phyloP scores from a whole-genome alignment of 2,329 filamentous ascomycete genomes.

The Remersonia thermophila region DNA sequence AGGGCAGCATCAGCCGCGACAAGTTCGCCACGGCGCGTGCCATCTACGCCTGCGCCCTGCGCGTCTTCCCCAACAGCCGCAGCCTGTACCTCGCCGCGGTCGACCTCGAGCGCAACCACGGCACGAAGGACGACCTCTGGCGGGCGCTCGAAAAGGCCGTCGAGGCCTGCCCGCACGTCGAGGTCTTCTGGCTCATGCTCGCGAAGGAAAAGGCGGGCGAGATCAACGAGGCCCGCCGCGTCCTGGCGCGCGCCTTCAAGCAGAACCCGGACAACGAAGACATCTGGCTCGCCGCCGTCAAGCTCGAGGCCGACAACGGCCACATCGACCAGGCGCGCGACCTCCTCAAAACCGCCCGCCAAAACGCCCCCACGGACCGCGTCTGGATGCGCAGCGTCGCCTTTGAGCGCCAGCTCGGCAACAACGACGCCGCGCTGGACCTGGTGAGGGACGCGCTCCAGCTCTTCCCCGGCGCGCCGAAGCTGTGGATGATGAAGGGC shows the following conservation, averaged over 20 bases:
- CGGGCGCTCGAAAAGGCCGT: conserved; percentile 84
- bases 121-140: conserved; percentile 70
- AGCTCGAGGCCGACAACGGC: conserved; percentile 83
- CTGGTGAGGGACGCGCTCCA: conserved; percentile 78
- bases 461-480: conserved; percentile 71
- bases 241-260: conserved; percentile 81
- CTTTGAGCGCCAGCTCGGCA: conserved; percentile 76
- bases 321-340: conserved; percentile 71
- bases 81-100: conserved; percentile 84
- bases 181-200: conserved; percentile 90
- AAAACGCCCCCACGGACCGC: conserved; percentile 84
- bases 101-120: conserved; percentile 83
- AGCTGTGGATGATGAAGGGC: conserved; percentile 98
- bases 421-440: conserved; percentile 69
- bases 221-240: conserved; percentile 72
- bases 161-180: conserved; percentile 81
- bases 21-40: conserved; percentile 84
- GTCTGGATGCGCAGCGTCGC: conserved; percentile 96
- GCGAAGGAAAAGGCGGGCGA: conserved; percentile 87
- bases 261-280: conserved; percentile 96
- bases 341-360: conserved; percentile 69
- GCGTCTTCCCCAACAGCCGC: conserved; percentile 78
- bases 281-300: conserved; percentile 93
- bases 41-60: conserved; percentile 82
- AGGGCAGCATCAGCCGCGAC: conserved; percentile 64